Conservation (phyloP, 2,329 filamentous ascomycete species). For the Biscogniauxia mediterranea region DNA sequence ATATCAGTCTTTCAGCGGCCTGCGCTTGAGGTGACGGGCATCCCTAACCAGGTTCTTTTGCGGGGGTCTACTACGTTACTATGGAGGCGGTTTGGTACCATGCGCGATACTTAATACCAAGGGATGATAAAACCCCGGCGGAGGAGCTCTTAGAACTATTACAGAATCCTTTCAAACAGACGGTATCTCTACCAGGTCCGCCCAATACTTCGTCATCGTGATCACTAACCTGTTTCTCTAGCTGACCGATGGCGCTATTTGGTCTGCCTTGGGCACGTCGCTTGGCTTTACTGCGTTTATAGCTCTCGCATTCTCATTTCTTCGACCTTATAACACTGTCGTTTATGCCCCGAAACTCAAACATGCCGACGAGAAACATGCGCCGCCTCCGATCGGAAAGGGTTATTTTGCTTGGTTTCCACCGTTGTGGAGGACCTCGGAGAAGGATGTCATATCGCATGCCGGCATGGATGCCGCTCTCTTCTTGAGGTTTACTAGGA, state of each 20-base stretch:
- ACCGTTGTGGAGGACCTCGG: constrained; percentile 74
- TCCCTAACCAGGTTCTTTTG: neutral
- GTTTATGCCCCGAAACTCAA: constrained; percentile 95
- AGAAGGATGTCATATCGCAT: constrained; percentile 73
- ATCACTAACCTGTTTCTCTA: constrained; percentile 23
- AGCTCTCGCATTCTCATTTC: constrained; percentile 78
- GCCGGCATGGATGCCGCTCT: constrained; percentile 89
- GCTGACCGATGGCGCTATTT: constrained; percentile 60
- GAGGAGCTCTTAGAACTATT: constrained; percentile 49
- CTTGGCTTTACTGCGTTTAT: constrained; percentile 72
- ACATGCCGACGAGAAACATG: constrained; percentile 85
- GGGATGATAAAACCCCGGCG: constrained; percentile 32
- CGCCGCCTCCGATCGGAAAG: constrained; percentile 81
- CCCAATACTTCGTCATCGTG: neutral
- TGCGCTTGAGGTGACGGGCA: neutral
- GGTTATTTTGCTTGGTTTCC: constrained; percentile 85
- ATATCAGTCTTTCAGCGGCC: neutral
- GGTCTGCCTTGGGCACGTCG: constrained; percentile 78
- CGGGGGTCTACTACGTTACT: constrained; percentile 2
- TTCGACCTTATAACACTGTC: constrained; percentile 86
- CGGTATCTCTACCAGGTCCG: constrained; percentile 33
- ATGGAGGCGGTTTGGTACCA: constrained; percentile 19
- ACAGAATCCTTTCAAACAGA: constrained; percentile 48
- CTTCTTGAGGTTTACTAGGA: constrained; percentile 83
- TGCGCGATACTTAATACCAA: constrained; percentile 12